phyloP scores from a whole-genome alignment of 139 green algal species.

The Edaphochlamys debaryana region DNA sequence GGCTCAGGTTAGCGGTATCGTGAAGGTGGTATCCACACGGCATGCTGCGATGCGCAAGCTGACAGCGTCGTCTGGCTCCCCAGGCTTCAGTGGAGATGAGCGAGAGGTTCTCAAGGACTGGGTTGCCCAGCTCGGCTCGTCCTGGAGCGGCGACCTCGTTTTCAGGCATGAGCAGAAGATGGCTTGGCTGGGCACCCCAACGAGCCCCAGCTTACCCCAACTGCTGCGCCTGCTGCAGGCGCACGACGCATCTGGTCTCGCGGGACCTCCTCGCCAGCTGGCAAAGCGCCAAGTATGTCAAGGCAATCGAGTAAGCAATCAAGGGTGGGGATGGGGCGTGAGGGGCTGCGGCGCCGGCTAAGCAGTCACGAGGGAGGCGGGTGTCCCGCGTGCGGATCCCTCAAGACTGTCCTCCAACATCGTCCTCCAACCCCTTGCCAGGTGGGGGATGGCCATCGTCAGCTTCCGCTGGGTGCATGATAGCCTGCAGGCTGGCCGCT shows the following conservation, averaged over 20 bases:
- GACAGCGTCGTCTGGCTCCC: neutral
- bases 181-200: no score
- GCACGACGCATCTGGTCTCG: conserved; percentile 7
- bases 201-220: no score
- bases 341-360: no score
- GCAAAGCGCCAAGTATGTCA: neutral
- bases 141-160: conserved; percentile 13
- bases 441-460: neutral
- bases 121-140: neutral
- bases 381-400: neutral
- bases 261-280: neutral
- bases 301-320: no score
- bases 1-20: neutral
- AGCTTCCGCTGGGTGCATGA: neutral
- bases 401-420: neutral
- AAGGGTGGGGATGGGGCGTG: no score
- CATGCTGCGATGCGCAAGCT: neutral
- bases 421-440: neutral
- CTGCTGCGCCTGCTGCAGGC: no score
- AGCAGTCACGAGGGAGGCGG: no score
- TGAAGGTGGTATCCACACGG: no score
- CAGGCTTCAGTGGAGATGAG: conserved; percentile 13
- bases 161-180: neutral
- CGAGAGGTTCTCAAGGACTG: conserved; percentile 19
- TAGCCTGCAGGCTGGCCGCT: neutral